Base-by-base conservation (phyloP, 192 early-diverging fungal genomes). In the Coemansia guatemalensis region DNA sequence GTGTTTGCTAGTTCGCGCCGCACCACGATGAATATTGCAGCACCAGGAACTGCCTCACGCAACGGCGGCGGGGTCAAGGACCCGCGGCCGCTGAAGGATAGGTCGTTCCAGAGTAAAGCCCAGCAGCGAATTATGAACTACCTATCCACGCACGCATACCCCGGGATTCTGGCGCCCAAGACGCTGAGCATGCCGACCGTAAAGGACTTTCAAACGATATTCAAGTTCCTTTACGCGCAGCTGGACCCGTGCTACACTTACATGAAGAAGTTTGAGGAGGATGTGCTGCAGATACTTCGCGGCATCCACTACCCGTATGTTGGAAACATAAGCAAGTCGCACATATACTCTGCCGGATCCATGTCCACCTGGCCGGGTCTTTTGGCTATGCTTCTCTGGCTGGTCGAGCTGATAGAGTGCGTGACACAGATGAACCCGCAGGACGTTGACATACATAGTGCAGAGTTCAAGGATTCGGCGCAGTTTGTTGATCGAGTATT, bases 181-280 rank as follows among this genome's bases (percentile, higher is more conserved):
- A 78, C 73, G 3, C 68, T 93, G 27, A 54, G 73, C 25, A 75
- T 80, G 14, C 89, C 89, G n/a, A 85, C 84, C 17, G 74, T 63
- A 32, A 91, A 90, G 70, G 90, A 91, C 53, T 93, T 89, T 74
- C 77, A 85, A 54, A 71, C 62, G 26, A 90, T 92, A 23, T 92
- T 93, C 79, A 86, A 79, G 53, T 92, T 90, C 61, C 73, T 92
- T 5, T 91, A 90, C 65, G 75, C 78, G 12, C 78, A 84, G 69
- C 66, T 93, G 41, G 91, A 93, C 66, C 86, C 86, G 12, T 56
- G 76, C 26, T 88, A 86, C 60, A 74, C 75, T 50, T 88, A 82
- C 58, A 52, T 67, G 56, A 83, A 87, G 48, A 88, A 88, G 73
- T 85, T 89, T 56, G 89, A 87, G 35, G 90, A 91, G 17, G 90